Percentiles rank a stretch among this genome's conserved stretches.
phyloP scores from a whole-genome alignment of 176 grass and related monocot genomes.

The barley (Hordeum vulgare) region MorexV3_pseudomolecules_assembly NC_058520.1:562457954-562458453 shows the following conservation, averaged over 20 bases:
- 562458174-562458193: neutral
- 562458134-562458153: neutral
- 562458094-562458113: neutral
- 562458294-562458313: too few relatives aligned
- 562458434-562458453: neutral
- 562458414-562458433: neutral
- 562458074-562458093: neutral
- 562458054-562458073: neutral
- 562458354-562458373: too few relatives aligned
- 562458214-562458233: neutral
- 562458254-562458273: too few relatives aligned
- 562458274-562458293: too few relatives aligned
- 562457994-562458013: neutral
- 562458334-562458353: too few relatives aligned
- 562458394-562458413: neutral
- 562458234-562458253: too few relatives aligned
- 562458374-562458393: too few relatives aligned
- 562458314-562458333: too few relatives aligned
- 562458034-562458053: neutral
- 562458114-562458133: neutral
- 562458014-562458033: neutral
- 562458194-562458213: neutral
- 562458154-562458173: neutral
- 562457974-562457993: neutral
- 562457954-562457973: neutral